phyloP scores from a whole-genome alignment of 768 basidiomycete genomes.

The Strobilomyces dryophilus region DNA sequence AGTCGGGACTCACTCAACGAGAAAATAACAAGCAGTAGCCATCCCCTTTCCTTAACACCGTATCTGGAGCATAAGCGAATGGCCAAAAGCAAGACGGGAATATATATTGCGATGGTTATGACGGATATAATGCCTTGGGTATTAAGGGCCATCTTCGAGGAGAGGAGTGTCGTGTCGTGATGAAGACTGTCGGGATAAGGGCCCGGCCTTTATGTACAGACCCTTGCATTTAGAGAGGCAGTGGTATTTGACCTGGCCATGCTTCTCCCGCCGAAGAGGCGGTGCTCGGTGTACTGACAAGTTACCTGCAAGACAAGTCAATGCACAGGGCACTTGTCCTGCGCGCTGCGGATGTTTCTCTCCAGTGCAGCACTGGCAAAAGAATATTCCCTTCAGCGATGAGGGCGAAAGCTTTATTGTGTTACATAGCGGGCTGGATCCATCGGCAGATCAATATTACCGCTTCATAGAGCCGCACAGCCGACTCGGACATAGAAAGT shows the following conservation, averaged over 20 bases:
- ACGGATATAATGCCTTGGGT: constrained; percentile 51
- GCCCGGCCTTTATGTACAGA: constrained; percentile 18
- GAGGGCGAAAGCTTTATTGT: too few species aligned
- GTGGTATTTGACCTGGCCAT: constrained; percentile 10
- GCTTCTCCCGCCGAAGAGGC: constrained; percentile 9
- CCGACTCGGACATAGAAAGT: too few species aligned
- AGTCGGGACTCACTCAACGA: constrained; percentile 42
- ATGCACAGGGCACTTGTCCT: neutral
- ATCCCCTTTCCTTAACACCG: constrained; percentile 58
- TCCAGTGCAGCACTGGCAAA: too few species aligned
- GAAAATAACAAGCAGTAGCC: constrained; percentile 65
- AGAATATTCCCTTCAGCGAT: too few species aligned
- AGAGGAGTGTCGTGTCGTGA: neutral
- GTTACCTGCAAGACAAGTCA: neutral
- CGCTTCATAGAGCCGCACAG: too few species aligned
- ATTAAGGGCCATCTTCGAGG: constrained; percentile 32
- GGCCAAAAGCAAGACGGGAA: constrained; percentile 48
- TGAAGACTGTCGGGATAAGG: neutral
- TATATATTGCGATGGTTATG: constrained; percentile 56
- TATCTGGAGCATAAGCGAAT: constrained; percentile 46
- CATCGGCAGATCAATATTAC: too few species aligned
- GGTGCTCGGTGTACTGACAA: constrained; percentile 1
- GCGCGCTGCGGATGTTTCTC: neutral
- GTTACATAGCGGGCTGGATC: too few species aligned
- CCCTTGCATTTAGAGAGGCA: constrained; percentile 11